Evolutionary conservation across 2,329 filamentous ascomycete genomes (phyloP).

Genomic region (Triangularia verruculosa): DNA sequence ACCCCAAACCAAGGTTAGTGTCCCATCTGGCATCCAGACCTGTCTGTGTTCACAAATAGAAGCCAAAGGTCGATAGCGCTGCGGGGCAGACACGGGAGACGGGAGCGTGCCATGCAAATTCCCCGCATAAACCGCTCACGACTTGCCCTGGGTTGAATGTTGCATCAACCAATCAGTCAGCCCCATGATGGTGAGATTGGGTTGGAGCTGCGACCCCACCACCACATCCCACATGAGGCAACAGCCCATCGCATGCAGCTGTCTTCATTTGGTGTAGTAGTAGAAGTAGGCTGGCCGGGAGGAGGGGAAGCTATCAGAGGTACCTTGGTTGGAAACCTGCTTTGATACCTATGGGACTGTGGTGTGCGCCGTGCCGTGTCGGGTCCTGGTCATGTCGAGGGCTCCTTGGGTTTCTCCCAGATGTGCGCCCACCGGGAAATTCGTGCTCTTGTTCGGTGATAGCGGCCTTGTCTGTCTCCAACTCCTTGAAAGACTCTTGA

Average conservation of each 20-base stretch:
- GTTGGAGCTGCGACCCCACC: not conserved
- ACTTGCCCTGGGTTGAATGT: not conserved
- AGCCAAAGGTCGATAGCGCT: constrained; percentile 3
- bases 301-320: not conserved
- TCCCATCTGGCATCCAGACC: not conserved
- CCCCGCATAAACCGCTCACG: constrained; percentile 22
- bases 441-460: not conserved
- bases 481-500: not conserved
- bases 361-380: not conserved
- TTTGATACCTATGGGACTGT: not conserved
- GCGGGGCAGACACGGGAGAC: not conserved
- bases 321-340: not conserved
- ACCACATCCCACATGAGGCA: not conserved
- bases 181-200: constrained; percentile 11
- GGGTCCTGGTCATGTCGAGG: not conserved
- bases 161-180: constrained; percentile 17
- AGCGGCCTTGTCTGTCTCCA: not conserved
- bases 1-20: not conserved
- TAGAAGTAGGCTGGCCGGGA: not conserved
- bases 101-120: constrained; percentile 1
- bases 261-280: no score
- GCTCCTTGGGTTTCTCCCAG: not conserved
- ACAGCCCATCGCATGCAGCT: no score
- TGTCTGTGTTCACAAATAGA: not conserved
- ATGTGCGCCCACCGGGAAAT: not conserved